Percentiles rank a stretch among this genome's conserved stretches.
Evolutionary conservation across 2,329 filamentous ascomycete species (phyloP).

Genomic region (Paramyrothecium sp.): DNA sequence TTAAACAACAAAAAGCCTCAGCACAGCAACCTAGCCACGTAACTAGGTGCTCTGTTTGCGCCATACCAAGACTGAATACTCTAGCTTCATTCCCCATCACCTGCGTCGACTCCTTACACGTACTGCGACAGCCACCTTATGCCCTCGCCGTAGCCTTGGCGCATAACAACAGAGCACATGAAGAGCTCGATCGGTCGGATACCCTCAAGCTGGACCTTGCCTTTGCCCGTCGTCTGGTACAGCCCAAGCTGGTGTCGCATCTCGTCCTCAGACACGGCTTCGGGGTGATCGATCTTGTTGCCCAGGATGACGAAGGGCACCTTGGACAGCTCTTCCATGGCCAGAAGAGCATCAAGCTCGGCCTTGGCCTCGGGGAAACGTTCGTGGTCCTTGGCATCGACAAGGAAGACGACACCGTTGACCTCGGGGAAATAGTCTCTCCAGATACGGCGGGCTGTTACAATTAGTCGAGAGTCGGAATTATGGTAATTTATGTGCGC

Average conservation of each 20-base stretch:
- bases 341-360: constrained; percentile 90
- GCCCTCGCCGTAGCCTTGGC: constrained; percentile 89
- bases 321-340: constrained; percentile 95
- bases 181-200: constrained; percentile 96
- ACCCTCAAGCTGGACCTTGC: constrained; percentile 87
- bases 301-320: constrained; percentile 95
- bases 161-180: constrained; percentile 99
- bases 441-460: constrained; percentile 84
- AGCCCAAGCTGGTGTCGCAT: constrained; percentile 87
- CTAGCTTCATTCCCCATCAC: background rate
- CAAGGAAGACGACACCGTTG: constrained; percentile 93
- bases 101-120: constrained; percentile 54
- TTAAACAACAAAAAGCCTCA: constrained; percentile 22
- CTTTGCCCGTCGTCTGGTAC: constrained; percentile 96
- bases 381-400: constrained; percentile 96
- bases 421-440: constrained; percentile 98
- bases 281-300: constrained; percentile 99
- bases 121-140: constrained; percentile 94
- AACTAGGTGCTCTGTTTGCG: background rate
- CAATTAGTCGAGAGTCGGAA: constrained; percentile 2
- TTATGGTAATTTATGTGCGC: constrained; percentile 2
- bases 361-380: constrained; percentile 92
- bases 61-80: background rate
- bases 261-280: constrained; percentile 94
- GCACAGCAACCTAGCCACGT: background rate